Conservation (phyloP, 345 rosid genomes). For the Citrus reticulata region DNA sequence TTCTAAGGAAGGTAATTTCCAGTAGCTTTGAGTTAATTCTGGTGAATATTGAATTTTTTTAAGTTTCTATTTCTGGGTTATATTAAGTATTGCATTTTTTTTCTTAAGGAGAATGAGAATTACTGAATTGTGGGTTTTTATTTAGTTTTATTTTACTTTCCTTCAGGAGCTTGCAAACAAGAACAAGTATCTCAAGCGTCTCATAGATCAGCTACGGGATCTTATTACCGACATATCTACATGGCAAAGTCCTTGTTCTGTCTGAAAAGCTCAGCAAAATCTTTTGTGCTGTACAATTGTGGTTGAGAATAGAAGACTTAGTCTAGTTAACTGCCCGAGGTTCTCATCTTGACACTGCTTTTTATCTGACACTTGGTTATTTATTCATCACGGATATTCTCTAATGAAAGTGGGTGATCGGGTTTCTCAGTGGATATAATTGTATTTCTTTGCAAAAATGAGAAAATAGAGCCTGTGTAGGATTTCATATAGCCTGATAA, state of each 20-base stretch:
- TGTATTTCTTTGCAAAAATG: not conserved
- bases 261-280: slow-evolving; percentile 16
- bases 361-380: not conserved
- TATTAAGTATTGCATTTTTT: not conserved
- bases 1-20: slow-evolving; percentile 60
- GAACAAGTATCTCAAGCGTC: slow-evolving; percentile 65
- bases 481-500: slow-evolving; percentile 1
- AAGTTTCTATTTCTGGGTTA: not conserved
- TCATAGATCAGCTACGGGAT: slow-evolving; percentile 74
- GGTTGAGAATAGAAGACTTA: not conserved
- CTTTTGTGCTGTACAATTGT: not conserved
- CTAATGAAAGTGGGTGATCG: not conserved
- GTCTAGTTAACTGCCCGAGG: not conserved
- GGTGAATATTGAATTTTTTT: not conserved
- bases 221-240: slow-evolving; percentile 76
- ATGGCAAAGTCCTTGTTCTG: slow-evolving; percentile 91
- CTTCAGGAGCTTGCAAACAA: slow-evolving; percentile 76
- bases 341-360: slow-evolving; percentile 4
- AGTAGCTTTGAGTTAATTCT: not conserved
- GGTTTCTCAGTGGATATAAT: not conserved
- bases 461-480: not conserved
- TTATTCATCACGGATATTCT: not conserved
- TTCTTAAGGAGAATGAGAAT: not conserved
- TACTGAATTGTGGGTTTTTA: not conserved
- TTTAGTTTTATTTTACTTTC: not conserved